Base-by-base conservation (phyloP, 1,284 basidiomycete genomes). In the Microbotryum silenes-acaulis region DNA sequence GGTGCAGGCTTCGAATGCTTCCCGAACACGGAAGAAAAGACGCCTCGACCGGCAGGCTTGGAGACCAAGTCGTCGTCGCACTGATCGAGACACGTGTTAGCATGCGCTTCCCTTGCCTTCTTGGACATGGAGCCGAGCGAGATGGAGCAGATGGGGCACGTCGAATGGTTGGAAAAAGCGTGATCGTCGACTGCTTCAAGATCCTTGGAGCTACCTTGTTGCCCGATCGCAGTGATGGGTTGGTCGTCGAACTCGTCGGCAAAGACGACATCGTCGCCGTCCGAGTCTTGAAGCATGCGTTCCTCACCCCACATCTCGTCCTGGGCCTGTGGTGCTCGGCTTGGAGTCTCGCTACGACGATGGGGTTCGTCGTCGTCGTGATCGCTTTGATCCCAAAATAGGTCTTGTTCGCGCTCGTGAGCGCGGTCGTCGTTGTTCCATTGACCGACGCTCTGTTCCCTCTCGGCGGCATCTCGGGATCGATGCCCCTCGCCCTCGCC, bases 361-460 rank as follows among this genome's bases (percentile, higher is more conserved):
- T 42, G 14, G 18, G 27, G 20, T 44, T 16, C 44, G 9, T 75
- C 74, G 54, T 75, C 74, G 53, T 73, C 70, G 14, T 71, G 73
- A 59, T 42, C 37, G 37, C 37, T 42, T 42, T 42, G 9, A 6
- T 42, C 37, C 37, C 9, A 42, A 10, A 42, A 18, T 4, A 42
- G 37, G 16, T 42, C 37, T 42, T 42, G 37, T 42, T 42, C 37
- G 37, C 37, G 2, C 37, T 42, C 37, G 37, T 42, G 37, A 1
- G 37, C 37, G 10, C 37, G 1, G 5, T 42, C 37, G 7, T 21
- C 47, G 47, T 25, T n/a, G 20, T 48, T 9, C 47, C 21, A 21
- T 10, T 21, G 47, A 12, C 75, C 75, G 50, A 72, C 71, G 73
- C 74, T 74, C n/a, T 71, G 57, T 25, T 56, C 73, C 62, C 68